These are phyloP conservation scores for Trypanosoma cruzi DNA, from an alignment of 208 protist species.

Conservation along the genomic window DNA sequence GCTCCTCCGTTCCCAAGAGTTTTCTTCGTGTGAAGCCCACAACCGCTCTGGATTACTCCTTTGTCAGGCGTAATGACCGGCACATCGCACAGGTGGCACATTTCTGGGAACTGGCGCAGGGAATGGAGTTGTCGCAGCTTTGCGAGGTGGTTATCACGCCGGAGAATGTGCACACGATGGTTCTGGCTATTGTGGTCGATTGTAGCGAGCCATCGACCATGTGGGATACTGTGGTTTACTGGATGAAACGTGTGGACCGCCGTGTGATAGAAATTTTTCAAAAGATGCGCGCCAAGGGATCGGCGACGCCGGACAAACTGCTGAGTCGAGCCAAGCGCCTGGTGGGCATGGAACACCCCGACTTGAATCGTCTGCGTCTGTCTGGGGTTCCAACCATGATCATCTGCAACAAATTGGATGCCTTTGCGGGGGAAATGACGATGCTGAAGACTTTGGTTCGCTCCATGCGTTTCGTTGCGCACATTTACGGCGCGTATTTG, in stretches of 20 bases:
- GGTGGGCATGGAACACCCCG: conserved; percentile 72
- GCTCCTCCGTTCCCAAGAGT: conserved; percentile 27
- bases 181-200: conserved; percentile 84
- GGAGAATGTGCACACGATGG: conserved; percentile 83
- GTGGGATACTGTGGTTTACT: conserved; percentile 79
- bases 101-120: conserved; percentile 93
- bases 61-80: conserved; percentile 75
- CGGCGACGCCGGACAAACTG: conserved; percentile 81
- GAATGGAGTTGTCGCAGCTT: conserved; percentile 76
- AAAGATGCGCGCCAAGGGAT: conserved; percentile 82
- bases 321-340: conserved; percentile 51
- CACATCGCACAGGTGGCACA: conserved; percentile 82
- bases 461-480: conserved; percentile 79
- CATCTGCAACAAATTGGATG: conserved; percentile 87
- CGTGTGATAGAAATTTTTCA: conserved; percentile 64
- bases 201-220: conserved; percentile 42
- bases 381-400: conserved; percentile 85
- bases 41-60: conserved; percentile 90
- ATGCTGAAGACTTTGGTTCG: conserved; percentile 60
- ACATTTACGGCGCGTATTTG: conserved; percentile 81
- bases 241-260: conserved; percentile 72
- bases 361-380: conserved; percentile 72
- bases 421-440: conserved; percentile 56
- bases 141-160: conserved; percentile 87
- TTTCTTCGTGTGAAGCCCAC: conserved; percentile 71